Base-by-base conservation (phyloP, 345 rosid genomes). In the Aquilaria sinensis region DNA sequence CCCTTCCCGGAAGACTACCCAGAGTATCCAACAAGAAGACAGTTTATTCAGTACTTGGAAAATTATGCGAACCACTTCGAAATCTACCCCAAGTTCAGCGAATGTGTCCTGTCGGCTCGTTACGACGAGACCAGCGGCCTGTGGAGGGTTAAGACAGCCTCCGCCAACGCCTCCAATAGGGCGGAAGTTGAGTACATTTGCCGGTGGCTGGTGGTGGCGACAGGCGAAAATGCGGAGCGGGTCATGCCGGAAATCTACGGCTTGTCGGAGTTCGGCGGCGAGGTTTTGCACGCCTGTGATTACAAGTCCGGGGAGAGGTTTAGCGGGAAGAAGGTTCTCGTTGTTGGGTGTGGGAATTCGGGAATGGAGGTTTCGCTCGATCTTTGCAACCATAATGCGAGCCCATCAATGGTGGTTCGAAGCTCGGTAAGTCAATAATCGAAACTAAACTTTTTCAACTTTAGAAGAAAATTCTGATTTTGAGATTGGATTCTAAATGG, bases 331-430 rank as follows among this genome's bases (percentile, higher is more conserved):
- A 73, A 78, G 51, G 96, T 90, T 1, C 77, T 94, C 0, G 99
- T 94, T 37, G 91, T 94, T 5, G 99, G 99, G 1, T 83, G 96
- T 63, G 99, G 99, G 5, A 94, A 94, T 72, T 94, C 99, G 5
- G 99, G 97, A 66, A 88, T 94, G 97, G 99, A 94, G 53, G 72
- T 94, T 50, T 88, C 99, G 56, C 95, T 94, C 61, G 97, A 94
- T 72, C 88, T 94, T 2, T 80, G 86, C 68, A 75, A 94, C 56
- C 75, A 94, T 72, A 58, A 77, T 62, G 97, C 95, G 14, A 66
- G 53, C 14, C 96, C 97, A 9, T 70, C 90, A 41, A 77, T 94
- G 90, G 97, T 94, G 37, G 80, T 90, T 58, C 80, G 98, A 13
- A 81, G 89, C 88, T 77, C 98, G 73, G 92, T 90, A 79, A 83